Evolutionary conservation across 163 green algal genomes (phyloP).

Genomic region (Chlamydomonas reinhardtii): DNA sequence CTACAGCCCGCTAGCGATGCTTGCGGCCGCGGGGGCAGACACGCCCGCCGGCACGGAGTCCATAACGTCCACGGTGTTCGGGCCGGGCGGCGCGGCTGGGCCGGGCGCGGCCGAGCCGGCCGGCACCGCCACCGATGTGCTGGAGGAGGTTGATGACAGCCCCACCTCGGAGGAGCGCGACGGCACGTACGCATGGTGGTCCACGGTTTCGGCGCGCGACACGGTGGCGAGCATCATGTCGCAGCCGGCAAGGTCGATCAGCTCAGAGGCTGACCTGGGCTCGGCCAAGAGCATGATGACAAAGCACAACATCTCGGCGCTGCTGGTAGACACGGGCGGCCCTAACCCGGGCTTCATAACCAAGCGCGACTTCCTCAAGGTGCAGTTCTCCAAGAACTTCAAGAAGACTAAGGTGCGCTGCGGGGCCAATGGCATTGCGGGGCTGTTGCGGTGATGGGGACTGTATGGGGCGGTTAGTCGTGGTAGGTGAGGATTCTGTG

Average conservation of each 20-base stretch:
- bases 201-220: slow-evolving; percentile 28
- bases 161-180: background rate
- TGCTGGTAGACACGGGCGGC: slow-evolving; percentile 52
- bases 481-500: no score
- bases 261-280: slow-evolving; percentile 31
- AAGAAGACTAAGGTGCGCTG: slow-evolving; percentile 26
- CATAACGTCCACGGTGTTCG: no score
- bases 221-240: slow-evolving; percentile 38
- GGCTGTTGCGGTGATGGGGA: no score
- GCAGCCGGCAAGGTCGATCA: slow-evolving; percentile 28
- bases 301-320: slow-evolving; percentile 44
- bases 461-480: no score
- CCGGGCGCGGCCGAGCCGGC: background rate
- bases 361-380: slow-evolving; percentile 53
- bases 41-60: no score
- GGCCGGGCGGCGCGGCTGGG: background rate
- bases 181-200: slow-evolving; percentile 34
- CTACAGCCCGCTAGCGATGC: no score
- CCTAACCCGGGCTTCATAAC: slow-evolving; percentile 48
- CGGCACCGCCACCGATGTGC: background rate
- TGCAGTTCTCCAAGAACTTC: slow-evolving; percentile 42
- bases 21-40: no score
- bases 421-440: no score
- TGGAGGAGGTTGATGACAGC: slow-evolving; percentile 12
- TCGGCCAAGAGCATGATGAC: slow-evolving; percentile 48